Evolutionary conservation across 768 basidiomycete species (phyloP), one percentile per base, ranked within the genome.

Genomic region (Arthromyces matolae): DNA sequence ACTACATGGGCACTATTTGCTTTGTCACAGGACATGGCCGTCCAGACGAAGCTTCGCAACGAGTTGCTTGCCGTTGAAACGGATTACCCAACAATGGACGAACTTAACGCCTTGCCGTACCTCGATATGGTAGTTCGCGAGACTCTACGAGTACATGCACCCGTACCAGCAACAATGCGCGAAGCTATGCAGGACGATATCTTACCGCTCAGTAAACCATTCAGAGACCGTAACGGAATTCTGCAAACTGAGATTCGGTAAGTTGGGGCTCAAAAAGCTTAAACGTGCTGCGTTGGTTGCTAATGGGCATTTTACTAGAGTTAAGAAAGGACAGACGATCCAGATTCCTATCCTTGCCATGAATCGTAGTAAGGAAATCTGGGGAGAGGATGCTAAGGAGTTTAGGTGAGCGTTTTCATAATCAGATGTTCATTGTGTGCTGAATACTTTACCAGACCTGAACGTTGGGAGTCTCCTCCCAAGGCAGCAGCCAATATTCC

Each of bases 61-160:
- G 86, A 89, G 56, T 66, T 84, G 1, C 60, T 77, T 3, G 57
- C 65, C 0, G 65, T 83, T 8, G 57, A 70, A 0, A 80, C 78
- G 0, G 79, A 84, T 10, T 77, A 66, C 0, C 85, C 86, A 3
- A 72, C 75, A 2, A 86, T 88, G 81, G 86, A 89, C 29, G 75
- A 82, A 28, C 72, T 90, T 0, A 76, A 78, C 48, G 68, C 74
- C 3, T 70, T 91, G 3, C 75, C 83, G 0, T 87, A 85, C 56
- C 78, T 90, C 16, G 88, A 88, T 52, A 69, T 69, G n/a, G 75
- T 85, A 10, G 68, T 84, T 2, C 74, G 77, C 8, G 85, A 86
- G 63, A 77, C 73, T 0, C 60, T 87, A 46, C 76, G 84, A 0
- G 40, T 83, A 1, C 71, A 85, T 50, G 42, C 82, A 0, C 81